These are phyloP conservation scores for Raphanus raphanistrum DNA, from an alignment of 345 rosid genomes.

Conservation along the genomic window DNA sequence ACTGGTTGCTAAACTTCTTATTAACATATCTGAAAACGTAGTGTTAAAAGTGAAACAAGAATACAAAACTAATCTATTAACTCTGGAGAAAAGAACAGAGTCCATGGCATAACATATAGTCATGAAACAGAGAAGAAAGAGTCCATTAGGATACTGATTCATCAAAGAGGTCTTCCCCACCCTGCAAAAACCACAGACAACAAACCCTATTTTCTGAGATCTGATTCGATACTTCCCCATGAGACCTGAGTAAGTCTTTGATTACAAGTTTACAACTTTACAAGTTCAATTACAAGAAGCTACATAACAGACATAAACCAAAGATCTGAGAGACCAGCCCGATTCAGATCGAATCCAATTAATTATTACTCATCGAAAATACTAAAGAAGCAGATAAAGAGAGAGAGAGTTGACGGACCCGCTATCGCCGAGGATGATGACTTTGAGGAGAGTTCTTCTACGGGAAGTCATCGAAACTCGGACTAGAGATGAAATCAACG, in stretches of 20 bases:
- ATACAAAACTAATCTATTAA: slow-evolving; percentile 8
- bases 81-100: background rate
- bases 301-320: background rate
- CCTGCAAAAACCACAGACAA: slow-evolving; percentile 44
- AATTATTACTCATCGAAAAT: background rate
- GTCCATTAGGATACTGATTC: slow-evolving; percentile 95
- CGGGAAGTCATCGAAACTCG: slow-evolving; percentile 68
- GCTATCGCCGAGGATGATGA: slow-evolving; percentile 98
- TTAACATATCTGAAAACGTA: slow-evolving; percentile 73
- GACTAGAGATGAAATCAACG: background rate
- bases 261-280: background rate
- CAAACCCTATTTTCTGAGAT: background rate
- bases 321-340: background rate
- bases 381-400: background rate
- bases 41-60: slow-evolving; percentile 37
- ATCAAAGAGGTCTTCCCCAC: slow-evolving; percentile 96
- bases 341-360: slow-evolving; percentile 18
- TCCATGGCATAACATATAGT: too few relatives aligned
- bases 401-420: slow-evolving; percentile 51
- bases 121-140: too few relatives aligned
- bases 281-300: background rate
- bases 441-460: slow-evolving; percentile 85
- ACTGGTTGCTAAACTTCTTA: slow-evolving; percentile 88
- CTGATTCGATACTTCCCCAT: background rate
- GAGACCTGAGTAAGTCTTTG: background rate